Evolutionary conservation across 2,329 filamentous ascomycete genomes (phyloP), one percentile per base, ranked within the genome.

Genomic region (Trichoderma gracile): DNA sequence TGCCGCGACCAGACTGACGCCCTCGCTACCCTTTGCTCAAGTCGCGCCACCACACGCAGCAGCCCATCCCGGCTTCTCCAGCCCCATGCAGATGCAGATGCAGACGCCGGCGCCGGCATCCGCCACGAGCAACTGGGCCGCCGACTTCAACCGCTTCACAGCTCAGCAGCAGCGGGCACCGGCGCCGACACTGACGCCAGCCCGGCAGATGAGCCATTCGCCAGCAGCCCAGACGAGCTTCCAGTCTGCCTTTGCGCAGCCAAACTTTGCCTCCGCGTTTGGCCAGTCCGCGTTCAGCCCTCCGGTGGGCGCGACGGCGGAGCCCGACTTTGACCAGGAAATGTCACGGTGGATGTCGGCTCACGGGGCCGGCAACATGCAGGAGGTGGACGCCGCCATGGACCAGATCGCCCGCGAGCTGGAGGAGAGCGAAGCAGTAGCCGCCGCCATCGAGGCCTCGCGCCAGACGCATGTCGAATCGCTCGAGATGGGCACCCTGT

Each of bases 331-430:
- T 40, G 74, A 79, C 55, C 67, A 74, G 43, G 78, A 81, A 47
- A 78, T 81, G 74, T 72, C 73, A 6, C 71, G 70, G 25, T 81
- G 79, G 79, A 77, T 80, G 74, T 72, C 75, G 0, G 70, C 63
- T 15, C 75, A 81, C 49, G 72, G 74, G 21, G 65, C 65, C 3
- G 68, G 68, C 9, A 70, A 73, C 46, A 79, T 79, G 73, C 70
- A 74, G 25, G 72, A 79, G 38, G 77, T 80, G 3, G 77, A 80
- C 56, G 77, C 77, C 21, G 75, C 76, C 60, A 80, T 81, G 76
- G 78, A 80, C 42, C 73, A 78, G 62, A 74, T 81, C 68, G 78
- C 79, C 6, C 73, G 72, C 14, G 77, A 80, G 62, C 69, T 80
- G 9, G 77, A 78, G 46, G 71, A 75, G 62, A 75, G 74, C 66